These are phyloP conservation scores for Sporormia fimetaria DNA, from an alignment of 495 filamentous ascomycete species.

Conservation along the genomic window DNA sequence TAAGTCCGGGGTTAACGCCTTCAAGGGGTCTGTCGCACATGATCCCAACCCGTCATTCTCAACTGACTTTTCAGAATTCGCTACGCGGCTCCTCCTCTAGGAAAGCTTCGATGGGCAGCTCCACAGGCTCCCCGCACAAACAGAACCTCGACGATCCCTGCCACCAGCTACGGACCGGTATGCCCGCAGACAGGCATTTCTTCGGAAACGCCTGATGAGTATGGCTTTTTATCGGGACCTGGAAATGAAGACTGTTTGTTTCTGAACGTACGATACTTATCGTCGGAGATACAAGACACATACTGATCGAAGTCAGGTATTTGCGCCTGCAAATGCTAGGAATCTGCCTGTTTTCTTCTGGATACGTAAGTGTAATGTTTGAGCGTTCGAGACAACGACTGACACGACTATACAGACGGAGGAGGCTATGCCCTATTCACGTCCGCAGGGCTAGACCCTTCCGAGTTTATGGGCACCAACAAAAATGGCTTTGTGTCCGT, in stretches of 20 bases:
- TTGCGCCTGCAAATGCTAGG: slow-evolving; percentile 33
- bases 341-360: slow-evolving; percentile 32
- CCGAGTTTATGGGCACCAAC: slow-evolving; percentile 37
- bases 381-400: background rate
- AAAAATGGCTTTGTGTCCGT: slow-evolving; percentile 34
- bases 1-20: slow-evolving; percentile 6
- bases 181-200: slow-evolving; percentile 25
- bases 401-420: slow-evolving; percentile 16
- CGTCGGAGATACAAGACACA: no score
- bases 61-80: slow-evolving; percentile 20
- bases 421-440: slow-evolving; percentile 32
- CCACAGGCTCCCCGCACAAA: slow-evolving; percentile 17
- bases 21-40: slow-evolving; percentile 14
- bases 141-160: slow-evolving; percentile 9
- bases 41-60: slow-evolving; percentile 1
- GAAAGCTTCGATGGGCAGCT: slow-evolving; percentile 23
- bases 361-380: slow-evolving; percentile 32
- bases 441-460: slow-evolving; percentile 18
- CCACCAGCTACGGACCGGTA: slow-evolving; percentile 11
- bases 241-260: slow-evolving; percentile 45
- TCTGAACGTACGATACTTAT: no score
- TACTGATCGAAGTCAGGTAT: no score
- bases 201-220: slow-evolving; percentile 10
- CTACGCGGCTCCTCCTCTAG: slow-evolving; percentile 26
- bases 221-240: slow-evolving; percentile 15